A percentile compares a stretch with the other conserved stretches of the same genome.
Evolutionary conservation across 129 eudicot species (phyloP).

Genomic region (Tanacetum coccineum): DNA sequence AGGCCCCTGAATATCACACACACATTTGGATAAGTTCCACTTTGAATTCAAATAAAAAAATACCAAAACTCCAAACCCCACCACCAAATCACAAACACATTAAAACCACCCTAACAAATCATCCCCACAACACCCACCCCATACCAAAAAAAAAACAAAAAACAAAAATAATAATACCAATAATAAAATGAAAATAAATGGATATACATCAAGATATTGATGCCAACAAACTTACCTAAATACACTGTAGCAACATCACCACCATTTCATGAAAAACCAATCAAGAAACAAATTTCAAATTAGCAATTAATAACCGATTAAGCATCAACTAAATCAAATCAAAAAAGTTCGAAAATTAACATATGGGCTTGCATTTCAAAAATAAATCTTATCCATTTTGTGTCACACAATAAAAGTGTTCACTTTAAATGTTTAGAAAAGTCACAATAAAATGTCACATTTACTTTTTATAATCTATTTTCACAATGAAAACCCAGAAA

Average conservation of each 20-base stretch:
- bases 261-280: slow-evolving; percentile 26
- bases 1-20: slow-evolving; percentile 62
- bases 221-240: slow-evolving; percentile 54
- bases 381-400: too few species aligned
- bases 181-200: slow-evolving; percentile 3
- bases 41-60: slow-evolving; percentile 22
- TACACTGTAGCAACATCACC: slow-evolving; percentile 56
- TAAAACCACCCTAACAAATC: too few species aligned
- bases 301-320: slow-evolving; percentile 3
- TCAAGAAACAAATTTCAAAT: slow-evolving; percentile 9
- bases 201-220: slow-evolving; percentile 7
- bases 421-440: too few species aligned
- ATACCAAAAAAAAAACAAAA: too few species aligned
- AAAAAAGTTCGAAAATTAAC: neutral
- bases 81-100: too few species aligned
- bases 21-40: slow-evolving; percentile 29
- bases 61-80: too few species aligned
- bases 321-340: neutral
- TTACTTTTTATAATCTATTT: too few species aligned
- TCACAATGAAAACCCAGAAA: too few species aligned
- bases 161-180: neutral
- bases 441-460: too few species aligned
- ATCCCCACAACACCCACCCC: too few species aligned
- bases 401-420: too few species aligned
- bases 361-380: too few species aligned